Conservation (phyloP, 192 early-diverging fungal species). For the Coemansia aciculifera region DNA sequence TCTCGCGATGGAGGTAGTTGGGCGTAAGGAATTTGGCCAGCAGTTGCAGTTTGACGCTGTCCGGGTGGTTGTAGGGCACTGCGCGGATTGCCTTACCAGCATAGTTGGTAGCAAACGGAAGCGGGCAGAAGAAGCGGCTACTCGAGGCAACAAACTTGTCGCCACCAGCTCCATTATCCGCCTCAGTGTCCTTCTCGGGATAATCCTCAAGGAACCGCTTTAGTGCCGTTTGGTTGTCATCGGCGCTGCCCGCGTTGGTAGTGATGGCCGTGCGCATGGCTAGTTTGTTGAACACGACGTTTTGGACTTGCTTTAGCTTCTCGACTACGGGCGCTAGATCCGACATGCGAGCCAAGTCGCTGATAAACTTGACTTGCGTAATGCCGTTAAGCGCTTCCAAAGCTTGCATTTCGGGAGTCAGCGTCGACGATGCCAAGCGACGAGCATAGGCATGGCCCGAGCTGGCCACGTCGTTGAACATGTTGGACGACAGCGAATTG, state of each 20-base stretch:
- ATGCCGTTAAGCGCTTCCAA: conserved; percentile 60
- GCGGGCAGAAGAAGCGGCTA: conserved; percentile 71
- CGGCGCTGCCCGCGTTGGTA: conserved; percentile 27
- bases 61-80: conserved; percentile 83
- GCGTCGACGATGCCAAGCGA: conserved; percentile 63
- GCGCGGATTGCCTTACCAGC: conserved; percentile 69
- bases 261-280: conserved; percentile 47
- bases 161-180: not conserved
- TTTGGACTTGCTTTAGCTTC: conserved; percentile 56
- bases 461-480: conserved; percentile 78
- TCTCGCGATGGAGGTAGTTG: conserved; percentile 91
- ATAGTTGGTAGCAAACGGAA: conserved; percentile 88
- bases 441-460: conserved; percentile 83
- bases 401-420: conserved; percentile 58
- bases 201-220: conserved; percentile 30
- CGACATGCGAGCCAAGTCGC: conserved; percentile 61
- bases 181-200: conserved; percentile 12
- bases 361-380: conserved; percentile 78
- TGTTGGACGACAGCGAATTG: conserved; percentile 64
- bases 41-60: conserved; percentile 76
- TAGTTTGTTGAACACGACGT: conserved; percentile 48
- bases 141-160: conserved; percentile 48
- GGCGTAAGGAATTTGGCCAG: conserved; percentile 82
- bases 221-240: conserved; percentile 38
- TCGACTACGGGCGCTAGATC: conserved; percentile 64